Evolutionary conservation across 108 stramenopile species (phyloP), one percentile per base, ranked within the genome.

Genomic region (Epithemia pelagica): DNA sequence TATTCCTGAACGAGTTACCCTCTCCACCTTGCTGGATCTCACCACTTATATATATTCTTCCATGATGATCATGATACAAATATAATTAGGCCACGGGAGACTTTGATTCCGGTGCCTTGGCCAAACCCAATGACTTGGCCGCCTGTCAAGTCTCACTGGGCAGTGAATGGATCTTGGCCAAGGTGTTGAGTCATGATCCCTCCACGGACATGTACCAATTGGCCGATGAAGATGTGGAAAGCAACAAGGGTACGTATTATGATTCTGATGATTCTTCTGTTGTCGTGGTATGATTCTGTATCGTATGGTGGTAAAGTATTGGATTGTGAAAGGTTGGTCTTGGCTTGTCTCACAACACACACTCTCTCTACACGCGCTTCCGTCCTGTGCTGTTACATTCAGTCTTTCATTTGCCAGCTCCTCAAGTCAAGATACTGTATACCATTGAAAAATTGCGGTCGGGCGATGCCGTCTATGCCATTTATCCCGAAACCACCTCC

Each of bases 401-500:
- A 79, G 78, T 85, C 2, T 93, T 90, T 57, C 68, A 74, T 30
- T 74, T 93, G 2, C 85, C 91, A 10, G 83, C 84, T 58, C 64
- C 68, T 5, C 83, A 84, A 62, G 88, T 90, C 1, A 74, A 86
- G 8, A 61, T 81, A 27, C 71, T 90, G 24, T 72, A 78, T 20
- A 66, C 71, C 8, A 15, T 80, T 22, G 68, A 73, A 51, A 79
- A 69, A 7, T 32, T 80, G 21, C 37, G 66, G 5, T 52, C 71
- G 25, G 88, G 88, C 2, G 91, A 93, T 52, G 63, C 55, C 0
- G 74, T 93, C 10, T 89, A 75, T 80, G 91, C 88, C 25, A 84
- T 93, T 1, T 93, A 93, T 72, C 91, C 91, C 0, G 91, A 93
- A 65, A 93, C 91, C 0, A 93, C 91, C 18, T 75, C 85, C 3